These are phyloP conservation scores for Setaria viridis DNA, from an alignment of 202 grass and related monocot species.

Conservation along the genomic window DNA sequence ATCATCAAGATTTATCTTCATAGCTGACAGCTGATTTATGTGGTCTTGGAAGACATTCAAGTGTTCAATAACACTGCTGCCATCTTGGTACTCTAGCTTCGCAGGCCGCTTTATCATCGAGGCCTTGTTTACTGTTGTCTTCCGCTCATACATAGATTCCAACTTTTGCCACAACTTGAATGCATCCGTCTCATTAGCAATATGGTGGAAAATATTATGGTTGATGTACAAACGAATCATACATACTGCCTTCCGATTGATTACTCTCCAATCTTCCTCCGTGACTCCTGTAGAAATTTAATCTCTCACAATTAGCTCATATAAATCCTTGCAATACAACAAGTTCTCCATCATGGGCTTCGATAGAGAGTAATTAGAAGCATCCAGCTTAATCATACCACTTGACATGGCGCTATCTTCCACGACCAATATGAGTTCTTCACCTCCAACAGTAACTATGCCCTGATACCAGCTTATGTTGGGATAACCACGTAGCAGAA, in stretches of 20 bases:
- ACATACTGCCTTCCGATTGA: neutral
- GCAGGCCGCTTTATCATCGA: neutral
- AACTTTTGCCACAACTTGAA: neutral
- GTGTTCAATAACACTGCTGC: neutral
- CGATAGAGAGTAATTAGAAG: neutral
- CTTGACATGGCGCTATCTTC: neutral
- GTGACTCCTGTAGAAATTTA: neutral
- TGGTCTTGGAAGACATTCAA: conserved; percentile 10
- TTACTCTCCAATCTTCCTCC: neutral
- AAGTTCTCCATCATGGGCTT: neutral
- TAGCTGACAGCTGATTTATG: neutral
- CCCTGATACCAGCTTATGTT: neutral
- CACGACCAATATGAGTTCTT: neutral
- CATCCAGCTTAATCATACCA: neutral
- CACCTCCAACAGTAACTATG: neutral
- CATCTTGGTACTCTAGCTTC: neutral
- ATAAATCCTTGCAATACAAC: neutral
- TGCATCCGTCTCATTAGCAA: neutral
- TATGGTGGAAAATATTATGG: conserved; percentile 12
- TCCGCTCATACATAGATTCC: neutral
- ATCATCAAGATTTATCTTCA: conserved; percentile 2
- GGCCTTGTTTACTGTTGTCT: neutral
- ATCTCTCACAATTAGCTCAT: neutral
- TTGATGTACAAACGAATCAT: neutral
- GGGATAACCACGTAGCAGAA: too few species aligned